These are phyloP conservation scores for Volvox reticuliferus DNA, from an alignment of 139 green algal species.

Conservation along the genomic window DNA sequence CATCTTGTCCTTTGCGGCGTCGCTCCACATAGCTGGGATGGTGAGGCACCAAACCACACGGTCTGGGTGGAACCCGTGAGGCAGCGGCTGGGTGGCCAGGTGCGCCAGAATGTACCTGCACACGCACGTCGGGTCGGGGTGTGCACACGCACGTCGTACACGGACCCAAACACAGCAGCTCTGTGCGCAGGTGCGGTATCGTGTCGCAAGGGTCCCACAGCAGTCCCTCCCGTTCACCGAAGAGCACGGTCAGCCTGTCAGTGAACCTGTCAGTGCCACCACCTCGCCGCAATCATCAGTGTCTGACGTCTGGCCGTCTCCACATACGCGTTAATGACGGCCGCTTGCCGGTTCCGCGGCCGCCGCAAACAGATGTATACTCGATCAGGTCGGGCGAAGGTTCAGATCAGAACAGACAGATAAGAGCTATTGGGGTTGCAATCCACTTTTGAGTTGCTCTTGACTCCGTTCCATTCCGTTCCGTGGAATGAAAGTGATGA, in stretches of 20 bases:
- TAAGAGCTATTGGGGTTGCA: background rate
- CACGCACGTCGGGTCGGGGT: background rate
- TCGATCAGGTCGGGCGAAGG: background rate
- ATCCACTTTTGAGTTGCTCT: background rate
- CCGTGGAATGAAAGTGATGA: too few species aligned
- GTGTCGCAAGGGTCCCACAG: too few species aligned
- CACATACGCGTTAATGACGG: too few species aligned
- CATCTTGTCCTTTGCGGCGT: constrained; percentile 30
- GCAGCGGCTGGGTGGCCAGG: background rate
- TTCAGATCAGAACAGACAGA: background rate
- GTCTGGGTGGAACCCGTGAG: background rate
- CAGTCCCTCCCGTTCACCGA: too few species aligned
- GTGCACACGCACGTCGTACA: background rate
- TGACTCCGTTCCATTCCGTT: too few species aligned
- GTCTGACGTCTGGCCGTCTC: too few species aligned
- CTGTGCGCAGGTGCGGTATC: too few species aligned
- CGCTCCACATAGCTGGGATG: constrained; percentile 46
- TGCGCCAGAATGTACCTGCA: background rate
- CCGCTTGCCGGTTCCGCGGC: too few species aligned
- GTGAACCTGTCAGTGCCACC: too few species aligned
- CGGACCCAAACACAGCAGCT: too few species aligned
- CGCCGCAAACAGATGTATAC: background rate
- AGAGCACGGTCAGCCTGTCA: too few species aligned
- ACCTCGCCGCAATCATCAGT: too few species aligned
- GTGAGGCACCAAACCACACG: constrained; percentile 47